Base-by-base conservation (phyloP, 2,329 filamentous ascomycete species). In the Botryotinia narcissicola region DNA sequence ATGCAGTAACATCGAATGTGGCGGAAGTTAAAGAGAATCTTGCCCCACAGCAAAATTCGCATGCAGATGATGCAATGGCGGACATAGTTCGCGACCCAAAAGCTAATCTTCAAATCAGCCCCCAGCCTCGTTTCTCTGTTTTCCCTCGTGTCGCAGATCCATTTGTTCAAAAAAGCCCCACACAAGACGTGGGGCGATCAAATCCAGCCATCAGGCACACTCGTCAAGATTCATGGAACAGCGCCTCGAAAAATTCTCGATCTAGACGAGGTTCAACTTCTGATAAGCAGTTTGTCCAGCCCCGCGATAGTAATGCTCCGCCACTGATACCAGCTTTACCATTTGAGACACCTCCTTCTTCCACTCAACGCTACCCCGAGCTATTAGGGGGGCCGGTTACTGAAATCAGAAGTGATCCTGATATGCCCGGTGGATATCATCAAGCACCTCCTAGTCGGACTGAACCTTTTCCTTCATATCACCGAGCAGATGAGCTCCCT, bases 311-410 rank as follows among this genome's bases (percentile, higher is more conserved):
- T 22, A 59, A 25, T 32, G 61, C 61, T 54, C 29, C 54, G 0
- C 77, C 75, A 22, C 70, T 48, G 22, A 68, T 46, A 37, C 37
- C 35, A 8, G 25, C n/a, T 68, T 77, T 74, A 29, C 69, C 75
- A 16, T 79, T 81, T n/a, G 82, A 84, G 75, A 81, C 85, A 54
- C 86, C 87, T 9, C 87, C 87, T 9, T 86, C 86, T 6, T 85
- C 87, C 7, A 84, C 86, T 14, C 82, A 85, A 75, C 82, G 86
- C 62, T 88, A 84, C 74, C 85, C 86, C 4, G 81, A 82, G n/a
- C 81, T 86, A 22, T 87, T 88, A 76, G 81, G 81, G 62, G 77
- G 80, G 25, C 78, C 75, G 14, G 72, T 73, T 59, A 73, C 75
- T 48, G 79, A 78, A 67, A 61, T 75, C 29, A 70, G 75, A 51